Evolutionary conservation across 352 stramenopile species (phyloP).

Genomic region (Phytophthora melonis): DNA sequence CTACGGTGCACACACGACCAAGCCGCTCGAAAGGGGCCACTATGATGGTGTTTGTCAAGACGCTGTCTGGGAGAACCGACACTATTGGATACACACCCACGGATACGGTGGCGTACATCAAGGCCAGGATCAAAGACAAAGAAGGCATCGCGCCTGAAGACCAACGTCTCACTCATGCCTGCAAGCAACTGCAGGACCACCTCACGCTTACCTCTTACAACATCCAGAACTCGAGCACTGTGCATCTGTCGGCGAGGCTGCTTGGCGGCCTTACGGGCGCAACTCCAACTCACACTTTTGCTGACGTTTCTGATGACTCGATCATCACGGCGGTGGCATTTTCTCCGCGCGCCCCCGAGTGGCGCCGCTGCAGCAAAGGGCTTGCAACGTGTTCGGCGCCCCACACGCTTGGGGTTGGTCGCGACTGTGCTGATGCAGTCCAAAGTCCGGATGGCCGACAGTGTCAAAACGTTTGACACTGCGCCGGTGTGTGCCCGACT

Average conservation of each 20-base stretch:
- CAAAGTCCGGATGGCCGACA: too few relatives aligned
- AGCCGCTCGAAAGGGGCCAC: background rate
- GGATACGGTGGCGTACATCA: slow-evolving; percentile 2
- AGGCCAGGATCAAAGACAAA: slow-evolving; percentile 11
- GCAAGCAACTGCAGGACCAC: slow-evolving; percentile 15
- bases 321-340: slow-evolving; percentile 11
- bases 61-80: slow-evolving; percentile 76
- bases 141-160: slow-evolving; percentile 6
- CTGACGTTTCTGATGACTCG: background rate
- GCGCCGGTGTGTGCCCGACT: too few relatives aligned
- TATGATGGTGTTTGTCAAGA: slow-evolving; percentile 53
- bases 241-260: slow-evolving; percentile 1
- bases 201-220: slow-evolving; percentile 11
- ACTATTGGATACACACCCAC: background rate
- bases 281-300: background rate
- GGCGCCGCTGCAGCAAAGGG: slow-evolving; percentile 16
- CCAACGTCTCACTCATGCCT: slow-evolving; percentile 16
- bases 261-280: background rate
- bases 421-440: too few relatives aligned
- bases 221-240: background rate
- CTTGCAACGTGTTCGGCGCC: too few relatives aligned
- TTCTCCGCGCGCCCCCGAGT: slow-evolving; percentile 7
- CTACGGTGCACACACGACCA: background rate
- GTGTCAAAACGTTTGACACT: too few relatives aligned
- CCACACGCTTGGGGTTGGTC: too few relatives aligned